Base-by-base conservation (phyloP, 2,329 filamentous ascomycete genomes). In the Colletotrichum chlorophyti region DNA sequence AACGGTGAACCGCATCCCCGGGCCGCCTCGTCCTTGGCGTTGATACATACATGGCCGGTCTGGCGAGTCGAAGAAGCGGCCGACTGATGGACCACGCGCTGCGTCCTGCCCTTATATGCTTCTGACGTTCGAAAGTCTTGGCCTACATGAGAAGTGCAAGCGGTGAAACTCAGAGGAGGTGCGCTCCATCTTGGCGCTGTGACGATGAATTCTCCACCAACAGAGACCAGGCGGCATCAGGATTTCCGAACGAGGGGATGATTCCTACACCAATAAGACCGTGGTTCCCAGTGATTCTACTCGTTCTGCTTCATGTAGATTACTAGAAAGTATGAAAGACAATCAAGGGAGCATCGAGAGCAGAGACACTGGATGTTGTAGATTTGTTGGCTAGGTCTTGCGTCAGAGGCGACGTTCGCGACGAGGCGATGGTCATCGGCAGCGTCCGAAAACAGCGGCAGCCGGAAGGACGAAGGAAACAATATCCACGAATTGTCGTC, bases 171-270 rank as follows among this genome's bases (percentile, higher is more conserved):
- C 57, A 27, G 45, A 10, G 23, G 12, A 45, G 17, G 35, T 34
- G 37, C n/a, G n/a, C 51, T 46, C 57, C 57, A 57, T 43, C 31
- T 45, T 29, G 23, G 31, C 43, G 38, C 37, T 26, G 51, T 48
- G 21, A 31, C 50, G 42, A 23, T 48, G 19, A n/a, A 55, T 60
- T 60, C 37, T 60, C 57, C 57, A 60, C 57, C 57, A 60, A 60
- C 55, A 38, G 32, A 60, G 45, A 12, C 15, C 19, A n/a, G 21
- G 29, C 9, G 38, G 29, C 17, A 23, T 31, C 10, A 43, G 23
- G 51, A 38, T 38, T 19, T 32, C 26, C 43, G 32, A 14, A 8
- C 43, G 21, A 45, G n/a, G n/a, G n/a, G 12, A 40, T 15, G 35
- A 43, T 60, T 49, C n/a, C 31, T 55, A 51, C 32, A 57, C 26